Percentiles rank a stretch among this genome's conserved stretches.
phyloP scores from a whole-genome alignment of 1,284 basidiomycete genomes.

The Ceratobasidium sp. region DNA sequence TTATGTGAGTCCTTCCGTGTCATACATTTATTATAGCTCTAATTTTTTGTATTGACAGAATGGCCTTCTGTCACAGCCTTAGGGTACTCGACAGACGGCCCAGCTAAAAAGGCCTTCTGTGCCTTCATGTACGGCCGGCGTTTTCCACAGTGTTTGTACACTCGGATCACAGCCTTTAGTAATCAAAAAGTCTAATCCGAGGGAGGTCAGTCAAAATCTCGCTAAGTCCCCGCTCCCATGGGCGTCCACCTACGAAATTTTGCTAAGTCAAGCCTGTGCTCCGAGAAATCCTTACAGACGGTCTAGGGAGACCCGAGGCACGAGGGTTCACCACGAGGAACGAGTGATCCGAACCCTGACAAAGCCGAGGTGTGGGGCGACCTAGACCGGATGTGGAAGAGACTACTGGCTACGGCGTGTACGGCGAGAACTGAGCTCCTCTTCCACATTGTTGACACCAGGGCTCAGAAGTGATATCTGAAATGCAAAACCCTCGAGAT shows the following conservation, averaged over 20 bases:
- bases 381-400: conserved; percentile 30
- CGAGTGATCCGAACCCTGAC: conserved; percentile 20
- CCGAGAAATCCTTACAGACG: conserved; percentile 11
- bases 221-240: conserved; percentile 19
- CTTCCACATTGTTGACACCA: too few species aligned
- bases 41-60: neutral
- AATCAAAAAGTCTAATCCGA: conserved; percentile 20
- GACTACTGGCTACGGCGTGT: too few species aligned
- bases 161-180: conserved; percentile 2
- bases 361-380: conserved; percentile 2
- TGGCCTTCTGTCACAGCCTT: neutral
- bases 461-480: too few species aligned
- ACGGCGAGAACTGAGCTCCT: too few species aligned
- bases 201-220: neutral
- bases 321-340: conserved; percentile 21
- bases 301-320: conserved; percentile 21
- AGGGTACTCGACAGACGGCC: neutral
- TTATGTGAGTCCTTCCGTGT: neutral
- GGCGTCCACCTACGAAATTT: conserved; percentile 1
- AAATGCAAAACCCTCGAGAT: too few species aligned
- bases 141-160: too few species aligned
- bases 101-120: neutral
- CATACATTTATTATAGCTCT: neutral
- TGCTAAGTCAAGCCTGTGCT: conserved; percentile 21
- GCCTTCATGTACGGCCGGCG: too few species aligned